Evolutionary conservation across 805 yeast genomes (phyloP), one percentile per base, ranked within the genome.

Genomic region (Barnettozyma sucrosica): DNA sequence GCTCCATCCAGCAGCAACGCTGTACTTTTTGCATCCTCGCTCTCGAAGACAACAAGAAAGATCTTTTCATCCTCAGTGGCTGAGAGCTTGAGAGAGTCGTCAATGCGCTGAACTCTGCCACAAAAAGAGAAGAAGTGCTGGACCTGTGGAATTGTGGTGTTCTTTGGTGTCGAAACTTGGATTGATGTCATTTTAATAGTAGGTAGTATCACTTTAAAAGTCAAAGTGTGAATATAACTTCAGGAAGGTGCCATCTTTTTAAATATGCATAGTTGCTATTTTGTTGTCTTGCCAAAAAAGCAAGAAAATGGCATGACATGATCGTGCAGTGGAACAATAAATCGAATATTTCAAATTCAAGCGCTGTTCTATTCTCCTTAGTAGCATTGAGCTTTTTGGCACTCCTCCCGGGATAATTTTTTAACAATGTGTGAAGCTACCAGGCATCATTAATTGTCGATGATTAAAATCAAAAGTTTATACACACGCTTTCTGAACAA

Each of bases 1-100:
- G 92, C 89, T 40, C 86, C 89, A 52, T 83, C 77, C 46, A 85
- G 69, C 45, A 85, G 68, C 13, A 83, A 62, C 0, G 95, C 93
- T 11, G 92, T 85, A 30, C 79, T 71, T 38, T 83, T 75, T 3
- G 93, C 95, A 50, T 76, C 72, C 6, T 76, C 65, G 51, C 72
- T 72, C 45, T 70, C 77, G 63, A 85, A 85, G 40, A 59, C 69
- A 32, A 85, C 79, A 48, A 69, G 69, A 61, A 62, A 49, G 11
- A 45, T 52, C n/a, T 51, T 50, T 36, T 51, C 58, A 3, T 44
- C 34, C 10, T 45, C 46, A 6, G 45, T 40, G 6, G 54, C 38
- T 7, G 46, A 43, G 11, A 46, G 41, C 33, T 50, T 45, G 20
- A 40, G 18, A 13, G 30, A 2, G 20, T 52, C 53, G 30, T 56